phyloP scores from a whole-genome alignment of 2,329 filamentous ascomycete species.

The Trichophyton rubrum region DNA sequence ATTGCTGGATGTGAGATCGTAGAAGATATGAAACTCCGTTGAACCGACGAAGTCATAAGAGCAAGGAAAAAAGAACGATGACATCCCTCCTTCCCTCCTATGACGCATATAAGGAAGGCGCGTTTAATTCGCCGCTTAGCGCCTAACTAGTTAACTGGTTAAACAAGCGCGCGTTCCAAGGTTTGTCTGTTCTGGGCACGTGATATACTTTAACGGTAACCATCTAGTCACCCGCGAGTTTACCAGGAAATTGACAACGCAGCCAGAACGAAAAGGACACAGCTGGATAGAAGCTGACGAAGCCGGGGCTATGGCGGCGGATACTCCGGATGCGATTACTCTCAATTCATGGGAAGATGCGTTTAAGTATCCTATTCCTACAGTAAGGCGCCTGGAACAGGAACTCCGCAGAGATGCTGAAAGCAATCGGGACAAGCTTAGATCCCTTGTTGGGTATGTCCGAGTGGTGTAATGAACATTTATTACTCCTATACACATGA shows the following conservation, averaged over 20 bases:
- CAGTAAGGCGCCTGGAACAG: slow-evolving; percentile 50
- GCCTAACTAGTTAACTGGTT: neutral
- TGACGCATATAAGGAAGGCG: neutral
- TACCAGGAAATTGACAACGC: neutral
- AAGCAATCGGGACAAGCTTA: slow-evolving; percentile 53
- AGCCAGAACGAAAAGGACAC: neutral
- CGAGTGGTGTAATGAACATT: neutral
- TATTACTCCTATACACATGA: neutral
- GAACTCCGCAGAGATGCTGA: slow-evolving; percentile 50
- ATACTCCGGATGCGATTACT: slow-evolving; percentile 44
- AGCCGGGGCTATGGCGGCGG: slow-evolving; percentile 35
- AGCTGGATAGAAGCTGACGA: neutral
- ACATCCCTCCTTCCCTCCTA: neutral
- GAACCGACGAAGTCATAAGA: neutral
- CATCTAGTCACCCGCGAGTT: no score
- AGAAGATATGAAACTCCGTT: neutral
- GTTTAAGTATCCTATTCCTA: slow-evolving; percentile 52
- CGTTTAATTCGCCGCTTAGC: neutral
- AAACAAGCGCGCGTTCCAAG: no score
- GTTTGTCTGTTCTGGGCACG: neutral
- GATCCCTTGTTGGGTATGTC: slow-evolving; percentile 51
- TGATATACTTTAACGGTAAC: neutral
- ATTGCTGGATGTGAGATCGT: neutral
- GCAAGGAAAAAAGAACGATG: neutral
- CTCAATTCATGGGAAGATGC: slow-evolving; percentile 54